Evolutionary conservation across 2,329 filamentous ascomycete species (phyloP).

Genomic region (Sporothrix protearum): DNA sequence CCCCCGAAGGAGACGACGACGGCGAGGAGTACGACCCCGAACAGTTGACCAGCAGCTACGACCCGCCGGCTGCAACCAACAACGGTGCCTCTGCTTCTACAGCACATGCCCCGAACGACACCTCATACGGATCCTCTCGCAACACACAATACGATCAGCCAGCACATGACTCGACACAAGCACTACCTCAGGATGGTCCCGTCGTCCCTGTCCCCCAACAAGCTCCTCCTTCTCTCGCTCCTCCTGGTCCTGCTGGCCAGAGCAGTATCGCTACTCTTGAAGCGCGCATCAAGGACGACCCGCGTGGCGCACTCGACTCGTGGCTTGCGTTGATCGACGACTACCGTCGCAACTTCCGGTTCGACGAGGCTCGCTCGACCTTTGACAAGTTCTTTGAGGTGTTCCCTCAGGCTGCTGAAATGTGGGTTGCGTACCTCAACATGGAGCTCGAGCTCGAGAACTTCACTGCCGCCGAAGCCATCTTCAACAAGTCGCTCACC

Average conservation of each 20-base stretch:
- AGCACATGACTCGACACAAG: neutral
- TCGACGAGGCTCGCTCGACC: slow-evolving; percentile 73
- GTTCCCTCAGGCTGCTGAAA: slow-evolving; percentile 84
- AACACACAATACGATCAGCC: neutral
- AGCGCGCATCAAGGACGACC: slow-evolving; percentile 86
- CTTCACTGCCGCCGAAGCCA: slow-evolving; percentile 71
- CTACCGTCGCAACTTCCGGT: slow-evolving; percentile 73
- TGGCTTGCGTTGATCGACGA: slow-evolving; percentile 87
- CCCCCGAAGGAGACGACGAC: neutral
- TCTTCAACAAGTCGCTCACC: slow-evolving; percentile 76
- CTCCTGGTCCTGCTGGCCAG: slow-evolving; percentile 46
- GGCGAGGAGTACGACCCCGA: slow-evolving; percentile 22
- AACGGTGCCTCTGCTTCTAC: neutral
- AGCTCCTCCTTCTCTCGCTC: slow-evolving; percentile 29
- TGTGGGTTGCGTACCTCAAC: slow-evolving; percentile 84
- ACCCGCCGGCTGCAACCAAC: neutral
- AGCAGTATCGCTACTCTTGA: slow-evolving; percentile 79
- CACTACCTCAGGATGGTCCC: neutral
- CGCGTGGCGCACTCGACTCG: slow-evolving; percentile 85
- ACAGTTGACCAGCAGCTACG: slow-evolving; percentile 28
- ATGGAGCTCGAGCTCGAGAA: slow-evolving; percentile 89
- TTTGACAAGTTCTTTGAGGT: slow-evolving; percentile 85
- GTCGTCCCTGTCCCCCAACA: slow-evolving; percentile 25
- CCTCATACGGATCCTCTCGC: neutral
- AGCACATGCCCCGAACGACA: neutral